Evolutionary conservation across 345 rosid genomes (phyloP), one percentile per base, ranked within the genome.

Genomic region (Carallia brachiata): DNA sequence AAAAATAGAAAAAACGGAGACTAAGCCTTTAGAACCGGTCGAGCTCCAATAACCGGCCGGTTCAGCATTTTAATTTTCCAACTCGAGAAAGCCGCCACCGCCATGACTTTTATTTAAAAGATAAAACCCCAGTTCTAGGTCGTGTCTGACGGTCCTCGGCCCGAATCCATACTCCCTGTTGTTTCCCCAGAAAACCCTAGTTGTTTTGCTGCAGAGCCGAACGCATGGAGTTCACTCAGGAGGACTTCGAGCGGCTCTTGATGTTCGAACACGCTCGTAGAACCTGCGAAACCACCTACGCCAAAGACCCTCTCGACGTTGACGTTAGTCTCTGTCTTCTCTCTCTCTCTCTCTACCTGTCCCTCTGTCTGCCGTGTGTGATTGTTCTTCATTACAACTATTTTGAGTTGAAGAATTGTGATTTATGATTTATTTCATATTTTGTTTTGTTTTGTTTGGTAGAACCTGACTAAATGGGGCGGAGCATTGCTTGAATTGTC

Each of bases 401-500:
- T 6, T 12, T 53, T 13, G 27, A 59, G 19, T 28, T 63, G 27
- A n/a, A 68, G 44, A 47, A 13, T 5, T 62, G 17, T 60, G 37
- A 6, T 1, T 39, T 61, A 9, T 1, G 19, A 59, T n/a, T n/a
- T 34, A n/a, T 5, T 39, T 10, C 47, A 2, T 27, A 39, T 6
- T 12, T 44, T 12, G 0, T 44, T 44, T 12, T 44, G 0, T 44
- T 44, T 44, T 44, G 1, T 4, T 44, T n/a, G 70, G 74, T 78
- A 85, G 89, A 85, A 85, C 70, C 76, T 83, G 34, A 62, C 77
- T 12, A 78, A 79, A 27, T 85, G 88, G 86, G 88, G 91, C 31
- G 85, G 79, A 44, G 77, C 86, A 17, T 78, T 90, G 72, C 78
- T 87, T 17, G 92, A 88, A 65, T 73, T 88, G 62, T 81, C 90